Base-by-base conservation (phyloP, 345 rosid genomes). In the Firmiana major region DNA sequence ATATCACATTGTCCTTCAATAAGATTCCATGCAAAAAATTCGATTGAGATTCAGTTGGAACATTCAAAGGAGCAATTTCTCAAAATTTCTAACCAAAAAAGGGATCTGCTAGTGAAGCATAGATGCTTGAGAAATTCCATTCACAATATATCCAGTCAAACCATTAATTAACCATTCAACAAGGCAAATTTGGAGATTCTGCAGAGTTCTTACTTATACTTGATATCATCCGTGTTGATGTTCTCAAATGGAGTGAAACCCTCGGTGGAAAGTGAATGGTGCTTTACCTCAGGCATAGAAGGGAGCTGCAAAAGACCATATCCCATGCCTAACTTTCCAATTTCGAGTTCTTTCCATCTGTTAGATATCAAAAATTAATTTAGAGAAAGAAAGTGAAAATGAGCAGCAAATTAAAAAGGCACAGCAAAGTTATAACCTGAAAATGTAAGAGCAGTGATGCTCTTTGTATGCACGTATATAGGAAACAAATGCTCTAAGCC, bases 281-380 rank as follows among this genome's bases (percentile, higher is more conserved):
- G 88, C 79, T 93, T 96, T 75, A 93, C 87, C 87, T 96, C 99
- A 0, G 95, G 84, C 94, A 91, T 90, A 58, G 93, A 85, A 42
- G 98, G 97, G 59, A 96, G 90, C 84, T 89, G 93, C 83, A 96
- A 87, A 63, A 91, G 87, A 71, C 99, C 99, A 85, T 75, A 90
- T 63, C 98, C 99, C 98, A 92, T 91, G 38, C 96, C 98, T 86
- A 93, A 76, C 85, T 96, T 96, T 79, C 98, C 97, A 74, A 90
- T 80, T 79, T 88, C 97, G 51, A 91, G 97, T 71, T 89, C 92
- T 85, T 92, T 90, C 97, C 93, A 91, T 82, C 99, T 92, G 81
- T 46, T 46, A 77, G 72, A 83, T 73, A 45, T 53, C 58, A 45
- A 17, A 24, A 46, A 11, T 63, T 21, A 24, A 53, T 34, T 5